Conservation (phyloP, 2,329 filamentous ascomycete genomes). For the Neopestalotiopsis clavispora region DNA sequence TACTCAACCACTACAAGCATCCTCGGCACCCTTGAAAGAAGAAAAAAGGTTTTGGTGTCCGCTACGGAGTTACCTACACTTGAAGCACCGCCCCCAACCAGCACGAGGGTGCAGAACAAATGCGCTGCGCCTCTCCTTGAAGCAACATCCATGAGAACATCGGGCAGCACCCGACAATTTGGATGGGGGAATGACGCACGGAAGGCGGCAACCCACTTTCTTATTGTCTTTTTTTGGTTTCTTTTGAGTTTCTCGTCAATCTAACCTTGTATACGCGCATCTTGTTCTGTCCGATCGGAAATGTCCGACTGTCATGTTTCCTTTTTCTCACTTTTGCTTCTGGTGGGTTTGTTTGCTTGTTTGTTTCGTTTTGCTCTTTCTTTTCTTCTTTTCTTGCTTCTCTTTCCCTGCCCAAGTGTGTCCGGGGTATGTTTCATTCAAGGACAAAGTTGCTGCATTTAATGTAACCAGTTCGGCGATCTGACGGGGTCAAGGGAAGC, state of each 20-base stretch:
- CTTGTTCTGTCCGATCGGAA: background rate
- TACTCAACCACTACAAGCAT: background rate
- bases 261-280: background rate
- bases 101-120: too few relatives aligned
- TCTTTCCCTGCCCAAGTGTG: background rate
- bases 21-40: too few relatives aligned
- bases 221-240: background rate
- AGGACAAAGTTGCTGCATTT: background rate
- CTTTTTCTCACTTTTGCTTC: background rate
- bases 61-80: background rate
- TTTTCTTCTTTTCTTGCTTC: background rate
- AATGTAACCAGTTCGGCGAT: too few relatives aligned
- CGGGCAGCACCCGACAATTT: background rate
- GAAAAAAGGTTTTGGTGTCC: too few relatives aligned
- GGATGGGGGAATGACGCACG: background rate
- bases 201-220: background rate
- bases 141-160: too few relatives aligned
- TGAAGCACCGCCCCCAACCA: background rate
- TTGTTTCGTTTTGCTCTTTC: background rate
- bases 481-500: too few relatives aligned
- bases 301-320: background rate
- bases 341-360: background rate
- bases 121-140: background rate
- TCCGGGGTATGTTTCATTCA: background rate
- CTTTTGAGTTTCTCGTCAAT: conserved; percentile 1